Evolutionary conservation across 176 grass and related monocot species (phyloP).

Genomic region (Rhipidocladum racemiflorum): DNA sequence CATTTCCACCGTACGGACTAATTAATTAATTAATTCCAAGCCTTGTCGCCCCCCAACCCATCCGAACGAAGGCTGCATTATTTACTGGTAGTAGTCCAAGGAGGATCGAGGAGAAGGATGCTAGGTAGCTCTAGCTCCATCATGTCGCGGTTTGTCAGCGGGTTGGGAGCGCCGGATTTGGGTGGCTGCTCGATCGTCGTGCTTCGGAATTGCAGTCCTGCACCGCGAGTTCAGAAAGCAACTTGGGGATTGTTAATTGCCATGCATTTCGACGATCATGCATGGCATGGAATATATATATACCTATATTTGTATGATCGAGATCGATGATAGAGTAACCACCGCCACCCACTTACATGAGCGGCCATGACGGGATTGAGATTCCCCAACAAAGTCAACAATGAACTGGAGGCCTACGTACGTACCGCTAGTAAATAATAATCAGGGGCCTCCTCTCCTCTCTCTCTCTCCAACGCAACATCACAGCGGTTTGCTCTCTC

Average conservation of each 20-base stretch:
- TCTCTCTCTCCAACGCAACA: no score
- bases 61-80: background rate
- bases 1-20: background rate
- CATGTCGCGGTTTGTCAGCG: background rate
- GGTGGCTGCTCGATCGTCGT: background rate
- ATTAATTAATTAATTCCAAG: no score
- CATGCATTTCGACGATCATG: background rate
- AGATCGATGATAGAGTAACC: background rate
- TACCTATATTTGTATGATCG: no score
- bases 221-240: background rate
- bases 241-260: background rate
- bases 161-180: background rate
- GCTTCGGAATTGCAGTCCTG: background rate
- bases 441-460: no score
- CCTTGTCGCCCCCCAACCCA: slow-evolving; percentile 7
- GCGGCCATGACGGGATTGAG: background rate
- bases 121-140: background rate
- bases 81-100: no score
- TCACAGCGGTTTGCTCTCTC: no score
- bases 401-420: background rate
- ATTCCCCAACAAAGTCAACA: background rate
- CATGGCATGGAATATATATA: background rate
- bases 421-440: background rate
- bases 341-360: background rate
- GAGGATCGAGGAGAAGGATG: no score